Base-by-base conservation (phyloP, 2,329 filamentous ascomycete species). In the Diaporthe citrichinensis region DNA sequence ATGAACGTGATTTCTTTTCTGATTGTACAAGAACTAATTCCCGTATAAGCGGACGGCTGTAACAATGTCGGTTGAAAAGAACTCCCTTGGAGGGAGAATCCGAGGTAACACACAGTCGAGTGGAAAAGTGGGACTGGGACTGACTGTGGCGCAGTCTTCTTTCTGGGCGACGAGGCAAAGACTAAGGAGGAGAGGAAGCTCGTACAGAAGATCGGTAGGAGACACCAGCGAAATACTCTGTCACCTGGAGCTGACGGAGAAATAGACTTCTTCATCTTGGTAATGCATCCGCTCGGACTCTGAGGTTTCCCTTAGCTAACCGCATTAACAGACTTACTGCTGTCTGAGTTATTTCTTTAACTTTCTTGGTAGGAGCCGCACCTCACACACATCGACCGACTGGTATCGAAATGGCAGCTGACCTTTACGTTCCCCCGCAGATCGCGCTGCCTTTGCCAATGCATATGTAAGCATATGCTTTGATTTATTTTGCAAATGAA, bases 401-500 rank as follows among this genome's bases (percentile, higher is more conserved):
- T 20, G 34, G n/a, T 36, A 14, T n/a, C 34, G 31, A 59, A 59
- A 8, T 59, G 4, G 4, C 31, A 59, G 57, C 57, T 59, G 17
- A 36, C 20, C 8, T 39, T 23, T n/a, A 59, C 4, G 4, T 6
- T 36, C 17, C 31, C 20, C 8, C 23, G 20, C n/a, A 59, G 87
- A 87, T 76, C 79, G 84, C n/a, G 82, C 84, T 1, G 85, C 86
- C 65, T 80, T 87, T 23, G 83, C 84, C 67, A 86, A 86, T 78
- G 85, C 85, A 17, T 86, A 86, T 78, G 84, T 86, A 55, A 25
- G 9, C 31, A 20, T 41, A 10, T n/a, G 4, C 36, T 14, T 6
- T 15, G 20, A 25, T n/a, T 0, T 59, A 3, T 12, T 14, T 36
- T n/a, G 31, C 34, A 6, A 39, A 25, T 25, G 3, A 9, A 59